Percentiles rank a stretch among this genome's conserved stretches.
Conservation (phyloP, 2,329 filamentous ascomycete genomes). For the Lachnellula subtilissima region DNA sequence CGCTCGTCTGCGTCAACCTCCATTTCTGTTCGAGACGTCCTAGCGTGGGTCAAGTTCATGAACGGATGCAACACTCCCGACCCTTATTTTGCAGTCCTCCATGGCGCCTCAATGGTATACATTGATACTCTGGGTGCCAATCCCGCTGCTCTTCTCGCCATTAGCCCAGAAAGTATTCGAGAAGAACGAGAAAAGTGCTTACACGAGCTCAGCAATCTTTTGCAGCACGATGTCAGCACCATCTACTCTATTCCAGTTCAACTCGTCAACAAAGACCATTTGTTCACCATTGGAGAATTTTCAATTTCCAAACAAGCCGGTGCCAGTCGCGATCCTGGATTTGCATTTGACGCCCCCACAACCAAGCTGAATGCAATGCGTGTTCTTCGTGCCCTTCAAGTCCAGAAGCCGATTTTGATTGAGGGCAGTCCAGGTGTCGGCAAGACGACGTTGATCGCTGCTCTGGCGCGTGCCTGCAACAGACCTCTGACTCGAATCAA, state of each 20-base stretch:
- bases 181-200: conserved; percentile 71
- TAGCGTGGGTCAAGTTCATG: conserved; percentile 91
- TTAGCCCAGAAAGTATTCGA: conserved; percentile 63
- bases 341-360: conserved; percentile 84
- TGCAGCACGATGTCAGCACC: conserved; percentile 56
- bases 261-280: conserved; percentile 48
- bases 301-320: conserved; percentile 50
- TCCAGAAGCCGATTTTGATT: conserved; percentile 84
- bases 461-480: conserved; percentile 74
- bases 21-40: conserved; percentile 86
- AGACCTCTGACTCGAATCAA: conserved; percentile 89
- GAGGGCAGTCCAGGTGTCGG: conserved; percentile 98
- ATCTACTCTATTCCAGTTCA: conserved; percentile 62
- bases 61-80: conserved; percentile 51
- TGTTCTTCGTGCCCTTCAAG: conserved; percentile 81
- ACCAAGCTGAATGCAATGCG: conserved; percentile 87
- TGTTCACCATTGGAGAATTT: conserved; percentile 71
- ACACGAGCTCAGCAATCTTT: conserved; percentile 62
- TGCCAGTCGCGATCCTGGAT: conserved; percentile 51
- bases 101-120: conserved; percentile 92
- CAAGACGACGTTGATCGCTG: conserved; percentile 89
- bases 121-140: conserved; percentile 94
- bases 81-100: conserved; percentile 53
- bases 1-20: conserved; percentile 68
- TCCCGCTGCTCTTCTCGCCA: conserved; percentile 78